Percentiles rank a stretch among this genome's conserved stretches.
Conservation (phyloP, 352 stramenopile genomes). For the Blastocystis sp. region DNA sequence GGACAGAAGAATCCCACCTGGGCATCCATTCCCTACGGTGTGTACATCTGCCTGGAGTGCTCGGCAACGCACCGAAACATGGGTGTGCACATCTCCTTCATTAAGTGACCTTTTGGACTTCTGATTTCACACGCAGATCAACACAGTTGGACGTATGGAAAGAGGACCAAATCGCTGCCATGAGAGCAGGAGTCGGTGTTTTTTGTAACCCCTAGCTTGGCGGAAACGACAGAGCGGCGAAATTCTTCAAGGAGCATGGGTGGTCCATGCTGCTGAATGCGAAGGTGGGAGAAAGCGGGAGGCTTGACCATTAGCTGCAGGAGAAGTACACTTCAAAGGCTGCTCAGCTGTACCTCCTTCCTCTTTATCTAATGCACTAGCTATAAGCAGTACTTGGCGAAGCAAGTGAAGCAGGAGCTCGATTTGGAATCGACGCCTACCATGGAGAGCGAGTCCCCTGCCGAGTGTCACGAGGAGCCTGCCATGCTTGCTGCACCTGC, state of each 20-base stretch:
- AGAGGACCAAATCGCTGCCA: conserved; percentile 63
- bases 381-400: conserved; percentile 54
- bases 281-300: not conserved
- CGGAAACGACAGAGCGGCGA: conserved; percentile 61
- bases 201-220: conserved; percentile 17
- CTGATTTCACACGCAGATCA: conserved; percentile 33
- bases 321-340: conserved; percentile 65
- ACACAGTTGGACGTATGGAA: conserved; percentile 68
- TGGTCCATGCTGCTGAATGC: conserved; percentile 63
- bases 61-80: conserved; percentile 87
- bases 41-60: conserved; percentile 93
- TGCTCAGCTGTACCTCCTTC: conserved; percentile 29
- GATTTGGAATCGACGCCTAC: conserved; percentile 52
- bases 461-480: not conserved
- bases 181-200: conserved; percentile 5
- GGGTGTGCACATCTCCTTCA: conserved; percentile 93
- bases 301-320: conserved; percentile 33
- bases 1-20: conserved; percentile 78
- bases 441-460: not conserved
- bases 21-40: conserved; percentile 88
- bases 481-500: not conserved
- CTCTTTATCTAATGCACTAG: conserved; percentile 10
- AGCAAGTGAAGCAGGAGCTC: conserved; percentile 54
- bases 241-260: conserved; percentile 65
- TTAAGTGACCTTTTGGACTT: conserved; percentile 73